Evolutionary conservation across 192 early-diverging fungal species (phyloP).

Genomic region (Coemansia furcata): DNA sequence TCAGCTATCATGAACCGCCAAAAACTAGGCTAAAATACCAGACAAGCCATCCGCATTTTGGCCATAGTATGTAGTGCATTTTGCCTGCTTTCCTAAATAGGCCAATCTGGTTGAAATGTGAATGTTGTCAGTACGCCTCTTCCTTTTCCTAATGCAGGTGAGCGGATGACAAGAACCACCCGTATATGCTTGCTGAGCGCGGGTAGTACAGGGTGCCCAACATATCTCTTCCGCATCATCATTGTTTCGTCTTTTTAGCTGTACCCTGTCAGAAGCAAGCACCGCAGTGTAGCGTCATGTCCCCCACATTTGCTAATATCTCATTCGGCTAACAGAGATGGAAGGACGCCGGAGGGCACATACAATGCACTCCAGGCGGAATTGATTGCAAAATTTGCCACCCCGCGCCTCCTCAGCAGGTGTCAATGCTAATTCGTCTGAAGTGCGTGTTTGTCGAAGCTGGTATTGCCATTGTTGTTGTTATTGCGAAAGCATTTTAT

Average conservation of each 20-base stretch:
- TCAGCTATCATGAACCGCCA: not conserved
- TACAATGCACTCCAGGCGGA: not conserved
- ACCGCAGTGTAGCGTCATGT: not conserved
- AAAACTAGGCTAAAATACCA: not conserved
- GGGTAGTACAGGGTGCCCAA: not conserved
- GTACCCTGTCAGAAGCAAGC: not conserved
- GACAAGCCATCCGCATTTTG: not conserved
- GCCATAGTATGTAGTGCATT: not conserved
- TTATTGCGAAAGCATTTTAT: not conserved
- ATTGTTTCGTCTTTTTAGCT: not conserved
- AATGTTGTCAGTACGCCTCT: not conserved
- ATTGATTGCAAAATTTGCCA: constrained; percentile 9
- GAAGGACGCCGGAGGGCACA: not conserved
- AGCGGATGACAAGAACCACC: not conserved
- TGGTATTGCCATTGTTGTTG: not conserved
- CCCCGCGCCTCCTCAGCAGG: constrained; percentile 13
- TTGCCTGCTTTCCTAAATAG: not conserved
- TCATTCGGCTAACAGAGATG: not conserved
- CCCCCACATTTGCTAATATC: not conserved
- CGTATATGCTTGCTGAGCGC: not conserved
- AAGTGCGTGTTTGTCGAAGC: not conserved
- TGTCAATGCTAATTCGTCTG: not conserved
- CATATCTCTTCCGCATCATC: not conserved
- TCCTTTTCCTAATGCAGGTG: not conserved
- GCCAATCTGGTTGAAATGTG: not conserved